Conservation (phyloP, 768 basidiomycete genomes). For the Lyophyllum atratum region DNA sequence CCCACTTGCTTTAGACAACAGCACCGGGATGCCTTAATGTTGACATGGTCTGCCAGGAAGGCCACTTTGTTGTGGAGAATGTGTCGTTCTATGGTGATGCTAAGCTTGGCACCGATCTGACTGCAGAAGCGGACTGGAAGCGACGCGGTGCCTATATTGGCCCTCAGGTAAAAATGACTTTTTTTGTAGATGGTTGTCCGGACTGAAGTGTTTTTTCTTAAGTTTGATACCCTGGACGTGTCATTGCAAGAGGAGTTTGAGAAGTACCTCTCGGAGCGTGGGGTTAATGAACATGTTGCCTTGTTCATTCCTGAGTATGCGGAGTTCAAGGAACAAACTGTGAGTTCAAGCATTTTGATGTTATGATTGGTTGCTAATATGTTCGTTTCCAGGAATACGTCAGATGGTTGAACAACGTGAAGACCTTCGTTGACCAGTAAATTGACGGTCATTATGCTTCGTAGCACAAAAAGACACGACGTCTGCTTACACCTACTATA, state of each 20-base stretch:
- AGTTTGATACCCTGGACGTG: slow-evolving; percentile 91
- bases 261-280: slow-evolving; percentile 86
- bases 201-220: slow-evolving; percentile 3
- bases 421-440: slow-evolving; percentile 77
- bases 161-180: slow-evolving; percentile 59
- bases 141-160: slow-evolving; percentile 91
- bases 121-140: slow-evolving; percentile 92
- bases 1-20: slow-evolving; percentile 36
- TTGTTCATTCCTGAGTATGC: slow-evolving; percentile 88
- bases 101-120: slow-evolving; percentile 72
- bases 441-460: too few species aligned
- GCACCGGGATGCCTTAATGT: slow-evolving; percentile 71
- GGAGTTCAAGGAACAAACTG: slow-evolving; percentile 92
- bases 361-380: slow-evolving; percentile 10
- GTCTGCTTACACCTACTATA: slow-evolving; percentile 9
- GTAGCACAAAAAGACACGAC: slow-evolving; percentile 9
- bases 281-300: slow-evolving; percentile 80
- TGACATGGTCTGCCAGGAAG: slow-evolving; percentile 79
- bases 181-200: not conserved
- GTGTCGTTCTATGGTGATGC: slow-evolving; percentile 81
- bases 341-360: slow-evolving; percentile 31
- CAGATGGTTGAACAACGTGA: slow-evolving; percentile 82
- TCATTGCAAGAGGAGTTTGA: slow-evolving; percentile 91
- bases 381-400: slow-evolving; percentile 75
- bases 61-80: slow-evolving; percentile 84